Base-by-base conservation (phyloP, 2,329 filamentous ascomycete species). In the Epichloe scottii region DNA sequence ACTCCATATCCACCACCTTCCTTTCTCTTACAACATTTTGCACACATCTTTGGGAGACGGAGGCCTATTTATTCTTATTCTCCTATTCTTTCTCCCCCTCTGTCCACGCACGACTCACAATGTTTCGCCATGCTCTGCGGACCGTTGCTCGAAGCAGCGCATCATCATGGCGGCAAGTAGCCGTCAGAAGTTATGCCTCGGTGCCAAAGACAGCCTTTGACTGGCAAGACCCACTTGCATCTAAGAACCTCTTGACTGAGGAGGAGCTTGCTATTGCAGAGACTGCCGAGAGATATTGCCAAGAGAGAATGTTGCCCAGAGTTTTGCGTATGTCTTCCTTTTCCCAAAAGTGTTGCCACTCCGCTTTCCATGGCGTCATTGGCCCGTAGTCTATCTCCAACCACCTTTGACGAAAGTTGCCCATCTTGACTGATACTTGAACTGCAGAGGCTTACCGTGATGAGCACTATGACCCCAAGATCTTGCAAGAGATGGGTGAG, bases 241-340 rank as follows among this genome's bases (percentile, higher is more conserved):
- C 84, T 37, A 82, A 81, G 61, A 85, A 81, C 62, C 71, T 95
- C 43, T 78, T 89, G 61, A 95, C 89, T 1, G 87, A 95, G 57
- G 93, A 98, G 54, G 93, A 98, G 68, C 65, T 88, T 57, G 89
- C 90, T 14, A 91, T 98, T 58, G 77, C 85, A 41, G 89, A 96
- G 61, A 95, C 89, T 5, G 91, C 91, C 35, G 87, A 95, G 68
- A 79, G 87, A 54, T 98, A 97, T 64, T 97, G 90, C 65, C 91
- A 97, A 68, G 90, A 97, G 66, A 80, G 81, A 54, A 75, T 98
- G 71, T 73, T 87, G 41, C 93, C 93, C 48, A 77, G 91, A 56
- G 85, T 98, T 48, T 75, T 96, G 53, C 84, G 90, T 95, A 75
- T 58, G 79, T 68, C 23, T 15, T 2, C 5, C 11, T 7, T 10